These are phyloP conservation scores for Triticum timopheevii DNA, from an alignment of 176 grass and related monocot genomes.

Conservation along the genomic window DNA sequence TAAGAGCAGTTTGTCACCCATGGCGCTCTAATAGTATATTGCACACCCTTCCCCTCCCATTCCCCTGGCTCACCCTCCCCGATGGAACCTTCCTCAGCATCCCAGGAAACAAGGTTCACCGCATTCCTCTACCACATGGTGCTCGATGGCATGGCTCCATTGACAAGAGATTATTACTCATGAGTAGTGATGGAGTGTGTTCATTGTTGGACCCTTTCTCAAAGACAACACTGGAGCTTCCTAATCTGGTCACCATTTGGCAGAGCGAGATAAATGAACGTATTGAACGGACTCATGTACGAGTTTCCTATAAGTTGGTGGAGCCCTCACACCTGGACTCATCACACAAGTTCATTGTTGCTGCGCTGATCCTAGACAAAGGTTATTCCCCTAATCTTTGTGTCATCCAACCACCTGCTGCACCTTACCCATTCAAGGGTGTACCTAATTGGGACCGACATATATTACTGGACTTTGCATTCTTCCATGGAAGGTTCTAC, in stretches of 20 bases:
- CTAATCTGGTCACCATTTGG: not conserved
- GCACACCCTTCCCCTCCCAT: not conserved
- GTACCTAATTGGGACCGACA: too few species aligned
- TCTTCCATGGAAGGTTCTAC: not conserved
- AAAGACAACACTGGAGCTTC: not conserved
- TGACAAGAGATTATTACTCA: not conserved
- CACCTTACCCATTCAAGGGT: not conserved
- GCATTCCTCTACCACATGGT: not conserved
- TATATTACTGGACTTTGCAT: not conserved
- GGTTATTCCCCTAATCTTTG: too few species aligned
- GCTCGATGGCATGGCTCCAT: not conserved
- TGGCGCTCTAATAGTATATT: not conserved
- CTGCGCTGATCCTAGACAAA: not conserved
- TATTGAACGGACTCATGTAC: not conserved
- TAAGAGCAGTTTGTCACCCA: not conserved
- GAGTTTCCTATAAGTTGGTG: not conserved
- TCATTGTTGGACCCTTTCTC: conserved; percentile 5
- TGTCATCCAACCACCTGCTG: not conserved
- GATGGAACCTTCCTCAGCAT: conserved; percentile 19
- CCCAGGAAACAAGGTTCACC: not conserved
- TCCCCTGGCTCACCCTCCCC: conserved; percentile 11
- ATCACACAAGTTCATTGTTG: not conserved
- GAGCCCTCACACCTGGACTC: not conserved
- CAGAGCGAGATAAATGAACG: not conserved
- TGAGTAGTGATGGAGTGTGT: not conserved